A percentile compares a stretch with the other conserved stretches of the same genome.
These are phyloP conservation scores for Breynia disticha DNA, from an alignment of 441 rosid genomes.

Conservation along the genomic window DNA sequence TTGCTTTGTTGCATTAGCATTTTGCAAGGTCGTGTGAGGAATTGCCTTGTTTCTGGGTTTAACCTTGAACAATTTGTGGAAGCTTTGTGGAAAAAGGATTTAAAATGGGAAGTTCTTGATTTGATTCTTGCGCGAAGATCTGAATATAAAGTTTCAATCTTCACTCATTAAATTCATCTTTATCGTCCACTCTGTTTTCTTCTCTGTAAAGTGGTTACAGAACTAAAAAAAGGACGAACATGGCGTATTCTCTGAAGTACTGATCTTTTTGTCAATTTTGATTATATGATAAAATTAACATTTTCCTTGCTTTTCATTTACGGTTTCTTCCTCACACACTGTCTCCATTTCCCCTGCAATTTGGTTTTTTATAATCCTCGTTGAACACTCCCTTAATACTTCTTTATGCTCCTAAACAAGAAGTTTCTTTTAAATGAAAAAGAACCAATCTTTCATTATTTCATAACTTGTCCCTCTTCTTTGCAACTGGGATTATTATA, in stretches of 20 bases:
- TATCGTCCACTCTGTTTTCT: conserved; percentile 26
- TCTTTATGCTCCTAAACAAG: conserved; percentile 6
- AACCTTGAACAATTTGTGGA: no score
- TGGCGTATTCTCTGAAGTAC: conserved; percentile 18
- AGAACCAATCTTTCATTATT: background rate
- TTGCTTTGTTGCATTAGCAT: no score
- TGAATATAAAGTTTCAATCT: conserved; percentile 1
- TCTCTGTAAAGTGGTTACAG: conserved; percentile 30
- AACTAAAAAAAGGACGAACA: conserved; percentile 25
- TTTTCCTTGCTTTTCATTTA: conserved; percentile 2
- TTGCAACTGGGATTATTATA: conserved; percentile 13
- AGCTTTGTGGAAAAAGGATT: no score
- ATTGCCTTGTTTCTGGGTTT: no score
- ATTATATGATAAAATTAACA: background rate
- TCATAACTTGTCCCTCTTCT: background rate
- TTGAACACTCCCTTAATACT: conserved; percentile 11
- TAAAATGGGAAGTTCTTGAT: background rate
- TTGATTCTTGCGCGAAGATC: background rate
- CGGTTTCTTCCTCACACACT: conserved; percentile 23
- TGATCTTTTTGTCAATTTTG: conserved; percentile 7
- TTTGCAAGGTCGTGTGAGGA: no score
- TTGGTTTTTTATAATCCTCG: conserved; percentile 25
- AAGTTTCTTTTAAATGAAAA: conserved; percentile 2
- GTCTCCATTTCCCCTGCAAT: conserved; percentile 61
- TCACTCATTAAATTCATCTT: conserved; percentile 8